These are phyloP conservation scores for Kazachstania kunashirensis DNA, from an alignment of 805 yeast species.

Conservation along the genomic window DNA sequence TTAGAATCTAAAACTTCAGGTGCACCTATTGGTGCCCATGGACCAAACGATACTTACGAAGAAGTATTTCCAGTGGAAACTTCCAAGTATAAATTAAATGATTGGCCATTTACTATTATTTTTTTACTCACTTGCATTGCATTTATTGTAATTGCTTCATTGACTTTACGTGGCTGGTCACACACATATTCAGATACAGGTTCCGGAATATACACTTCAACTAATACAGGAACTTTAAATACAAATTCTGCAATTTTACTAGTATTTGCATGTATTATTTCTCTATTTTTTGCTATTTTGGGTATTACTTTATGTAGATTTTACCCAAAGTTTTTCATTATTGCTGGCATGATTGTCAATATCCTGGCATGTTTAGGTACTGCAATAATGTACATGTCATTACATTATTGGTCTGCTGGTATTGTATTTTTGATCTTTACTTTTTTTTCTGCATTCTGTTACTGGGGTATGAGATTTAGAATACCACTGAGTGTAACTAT, in stretches of 20 bases:
- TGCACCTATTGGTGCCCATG: conserved; percentile 32
- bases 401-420: conserved; percentile 70
- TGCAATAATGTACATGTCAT: conserved; percentile 60
- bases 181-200: conserved; percentile 48
- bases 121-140: conserved; percentile 45
- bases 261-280: conserved; percentile 52
- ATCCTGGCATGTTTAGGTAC: conserved; percentile 64
- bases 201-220: conserved; percentile 46
- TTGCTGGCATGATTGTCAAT: conserved; percentile 57
- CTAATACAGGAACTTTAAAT: conserved; percentile 53
- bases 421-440: conserved; percentile 63
- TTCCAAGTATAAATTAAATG: conserved; percentile 56
- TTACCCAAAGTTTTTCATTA: conserved; percentile 59
- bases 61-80: conserved; percentile 46
- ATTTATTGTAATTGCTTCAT: conserved; percentile 58
- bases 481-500: conserved; percentile 70
- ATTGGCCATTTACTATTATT: conserved; percentile 58
- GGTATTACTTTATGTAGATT: conserved; percentile 54
- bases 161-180: conserved; percentile 57
- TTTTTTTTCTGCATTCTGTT: conserved; percentile 53
- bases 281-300: conserved; percentile 45
- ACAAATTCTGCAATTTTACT: conserved; percentile 67
- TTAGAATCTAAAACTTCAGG: conserved; percentile 27
- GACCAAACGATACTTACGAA: conserved; percentile 36
- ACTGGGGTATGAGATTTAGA: conserved; percentile 60